Evolutionary conservation across 2,329 filamentous ascomycete species (phyloP), one percentile per base, ranked within the genome.

Genomic region (Venturia pyrina): DNA sequence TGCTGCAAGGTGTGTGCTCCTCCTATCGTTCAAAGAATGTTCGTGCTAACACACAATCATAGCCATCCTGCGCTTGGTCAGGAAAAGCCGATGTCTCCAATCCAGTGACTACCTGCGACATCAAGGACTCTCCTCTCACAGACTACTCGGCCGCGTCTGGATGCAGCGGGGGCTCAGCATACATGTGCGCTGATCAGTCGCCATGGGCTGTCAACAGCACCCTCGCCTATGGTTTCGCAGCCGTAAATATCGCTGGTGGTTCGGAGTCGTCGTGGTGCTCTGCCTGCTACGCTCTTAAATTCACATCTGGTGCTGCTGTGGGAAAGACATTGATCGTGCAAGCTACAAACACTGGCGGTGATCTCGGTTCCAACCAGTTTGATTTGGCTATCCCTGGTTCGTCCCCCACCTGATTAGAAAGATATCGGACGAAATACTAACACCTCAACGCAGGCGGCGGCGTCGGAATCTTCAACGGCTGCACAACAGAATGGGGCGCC

Each of bases 301-400:
- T 86, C 72, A 85, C 82, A 4, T 79, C 78, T n/a, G 81, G 80
- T 3, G 72, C 80, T 4, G 80, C 82, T 17, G 73, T 77, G 7
- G 84, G 85, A 65, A 87, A 87, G 77, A 81, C 79, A 67, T 85
- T 87, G 82, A 75, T 87, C 64, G 83, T 87, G 11, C 85, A 87
- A 70, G 81, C 82, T 8, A 85, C 82, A 44, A 87, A 86, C 73
- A 87, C 84, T 1, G 84, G 85, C 40, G 78, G 78, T 24, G 85
- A 87, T 71, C 75, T 87, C 8, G 78, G 78, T 53, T 70, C 72
- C 41, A 85, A 86, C 71, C 85, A 87, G 68, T 87, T 87, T 70
- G 84, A 87, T 74, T 71, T 87, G 66, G 75, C 75, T 40, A 75
- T 78, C 5, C 53, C 53, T 19, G 48, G 48, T 53, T 15, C 28